Conservation (phyloP, 208 protist genomes). For the Blastocrithidia nonstop region DNA sequence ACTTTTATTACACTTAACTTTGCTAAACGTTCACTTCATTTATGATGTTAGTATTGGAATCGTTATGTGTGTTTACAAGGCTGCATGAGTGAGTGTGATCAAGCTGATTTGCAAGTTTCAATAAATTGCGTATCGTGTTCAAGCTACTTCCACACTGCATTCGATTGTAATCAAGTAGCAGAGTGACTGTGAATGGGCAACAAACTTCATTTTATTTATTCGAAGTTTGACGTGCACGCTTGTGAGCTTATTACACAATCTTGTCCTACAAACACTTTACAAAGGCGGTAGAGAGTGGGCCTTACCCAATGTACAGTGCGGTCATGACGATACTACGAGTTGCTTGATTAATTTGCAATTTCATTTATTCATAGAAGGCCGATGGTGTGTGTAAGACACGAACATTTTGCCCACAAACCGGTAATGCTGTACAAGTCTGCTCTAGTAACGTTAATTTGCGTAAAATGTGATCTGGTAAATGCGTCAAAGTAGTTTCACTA, state of each 20-base stretch:
- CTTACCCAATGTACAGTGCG: constrained; percentile 76
- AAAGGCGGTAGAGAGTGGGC: constrained; percentile 31
- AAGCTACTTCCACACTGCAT: constrained; percentile 58
- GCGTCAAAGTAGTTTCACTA: not conserved
- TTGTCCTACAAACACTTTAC: constrained; percentile 32
- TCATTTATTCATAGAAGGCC: constrained; percentile 58
- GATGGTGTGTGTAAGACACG: constrained; percentile 26
- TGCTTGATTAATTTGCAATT: constrained; percentile 17
- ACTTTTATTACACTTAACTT: not conserved
- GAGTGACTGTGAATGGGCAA: constrained; percentile 21
- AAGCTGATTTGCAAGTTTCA: too few relatives aligned
- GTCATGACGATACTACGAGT: constrained; percentile 51
- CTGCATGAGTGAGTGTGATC: constrained; percentile 11
- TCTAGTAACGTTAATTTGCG: constrained; percentile 43
- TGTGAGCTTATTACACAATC: constrained; percentile 11
- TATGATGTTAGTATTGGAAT: not conserved
- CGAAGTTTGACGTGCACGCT: not conserved
- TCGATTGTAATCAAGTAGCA: constrained; percentile 74
- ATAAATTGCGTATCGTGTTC: constrained; percentile 22
- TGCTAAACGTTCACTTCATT: not conserved
- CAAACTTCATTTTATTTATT: too few relatives aligned
- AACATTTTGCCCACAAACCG: constrained; percentile 28
- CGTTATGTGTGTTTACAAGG: constrained; percentile 6
- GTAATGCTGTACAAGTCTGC: constrained; percentile 38
- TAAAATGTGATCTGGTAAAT: constrained; percentile 5